These are phyloP conservation scores for Talaromyces atroroseus DNA, from an alignment of 2,329 filamentous ascomycete genomes.

Conservation along the genomic window DNA sequence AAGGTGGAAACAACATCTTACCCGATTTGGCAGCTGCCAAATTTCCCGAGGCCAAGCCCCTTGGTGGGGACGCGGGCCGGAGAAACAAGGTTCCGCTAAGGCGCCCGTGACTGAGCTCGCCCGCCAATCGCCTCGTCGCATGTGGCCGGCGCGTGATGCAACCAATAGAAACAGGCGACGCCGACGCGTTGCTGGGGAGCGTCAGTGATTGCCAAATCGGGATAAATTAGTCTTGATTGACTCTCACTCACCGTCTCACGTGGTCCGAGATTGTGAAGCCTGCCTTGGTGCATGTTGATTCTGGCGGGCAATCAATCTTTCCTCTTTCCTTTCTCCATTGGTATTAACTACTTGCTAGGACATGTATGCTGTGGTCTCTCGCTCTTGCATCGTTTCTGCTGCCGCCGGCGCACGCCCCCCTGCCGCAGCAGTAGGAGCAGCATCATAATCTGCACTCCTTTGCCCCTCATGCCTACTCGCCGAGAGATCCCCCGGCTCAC, in stretches of 20 bases:
- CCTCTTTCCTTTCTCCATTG: not conserved
- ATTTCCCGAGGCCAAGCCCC: not conserved
- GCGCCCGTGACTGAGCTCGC: not conserved
- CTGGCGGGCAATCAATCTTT: not conserved
- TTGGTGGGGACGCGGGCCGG: not conserved
- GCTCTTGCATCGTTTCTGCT: not conserved
- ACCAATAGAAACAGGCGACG: not conserved
- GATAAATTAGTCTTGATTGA: not conserved
- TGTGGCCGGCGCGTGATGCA: not conserved
- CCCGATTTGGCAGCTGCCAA: not conserved
- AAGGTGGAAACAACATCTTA: not conserved
- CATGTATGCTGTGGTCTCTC: not conserved
- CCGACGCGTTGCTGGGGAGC: not conserved
- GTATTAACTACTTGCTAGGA: not conserved
- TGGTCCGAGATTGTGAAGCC: not conserved
- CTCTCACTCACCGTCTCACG: not conserved
- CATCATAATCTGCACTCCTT: not conserved
- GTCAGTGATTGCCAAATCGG: not conserved
- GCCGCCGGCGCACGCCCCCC: not conserved
- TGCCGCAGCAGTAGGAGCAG: not conserved
- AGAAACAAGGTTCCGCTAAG: not conserved
- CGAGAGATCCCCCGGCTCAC: slow-evolving; percentile 29
- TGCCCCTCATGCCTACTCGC: slow-evolving; percentile 27
- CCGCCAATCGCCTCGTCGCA: not conserved
- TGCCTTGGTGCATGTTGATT: not conserved